A percentile compares a stretch with the other conserved stretches of the same genome.
phyloP scores from a whole-genome alignment of 2,329 filamentous ascomycete species.

The Onygena corvina region DNA sequence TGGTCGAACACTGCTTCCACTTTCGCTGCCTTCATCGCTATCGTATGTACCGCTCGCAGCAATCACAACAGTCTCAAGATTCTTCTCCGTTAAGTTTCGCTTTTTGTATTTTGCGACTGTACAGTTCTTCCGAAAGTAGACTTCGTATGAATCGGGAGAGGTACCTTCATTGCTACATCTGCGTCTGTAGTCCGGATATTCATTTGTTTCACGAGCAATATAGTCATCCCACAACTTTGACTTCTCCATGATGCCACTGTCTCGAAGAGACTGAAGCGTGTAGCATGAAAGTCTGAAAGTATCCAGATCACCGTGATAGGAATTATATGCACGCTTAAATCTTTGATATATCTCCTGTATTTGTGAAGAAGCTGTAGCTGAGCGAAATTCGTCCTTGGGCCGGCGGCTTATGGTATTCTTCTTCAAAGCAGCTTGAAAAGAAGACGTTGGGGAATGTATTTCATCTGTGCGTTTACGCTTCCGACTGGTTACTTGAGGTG shows the following conservation, averaged over 20 bases:
- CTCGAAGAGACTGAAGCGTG: slow-evolving; percentile 26
- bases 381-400: not conserved
- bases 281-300: slow-evolving; percentile 32
- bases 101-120: slow-evolving; percentile 26
- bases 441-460: not conserved
- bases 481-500: not conserved
- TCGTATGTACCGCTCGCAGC: slow-evolving; percentile 12
- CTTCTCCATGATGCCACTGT: slow-evolving; percentile 22
- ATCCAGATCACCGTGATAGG: slow-evolving; percentile 28
- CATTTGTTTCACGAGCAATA: slow-evolving; percentile 29
- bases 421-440: too few species aligned
- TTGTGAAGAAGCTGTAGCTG: not conserved
- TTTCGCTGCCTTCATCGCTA: not conserved
- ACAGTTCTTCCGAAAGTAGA: slow-evolving; percentile 29
- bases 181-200: slow-evolving; percentile 28
- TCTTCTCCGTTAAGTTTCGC: slow-evolving; percentile 26
- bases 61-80: slow-evolving; percentile 23
- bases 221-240: slow-evolving; percentile 38
- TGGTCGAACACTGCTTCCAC: not conserved
- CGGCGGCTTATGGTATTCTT: not conserved
- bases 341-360: slow-evolving; percentile 22
- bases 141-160: slow-evolving; percentile 27
- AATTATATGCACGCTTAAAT: slow-evolving; percentile 31
- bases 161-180: slow-evolving; percentile 19
- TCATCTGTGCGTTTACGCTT: not conserved